Conservation (phyloP, 2,329 filamentous ascomycete genomes). For the Cytospora schulzeri region DNA sequence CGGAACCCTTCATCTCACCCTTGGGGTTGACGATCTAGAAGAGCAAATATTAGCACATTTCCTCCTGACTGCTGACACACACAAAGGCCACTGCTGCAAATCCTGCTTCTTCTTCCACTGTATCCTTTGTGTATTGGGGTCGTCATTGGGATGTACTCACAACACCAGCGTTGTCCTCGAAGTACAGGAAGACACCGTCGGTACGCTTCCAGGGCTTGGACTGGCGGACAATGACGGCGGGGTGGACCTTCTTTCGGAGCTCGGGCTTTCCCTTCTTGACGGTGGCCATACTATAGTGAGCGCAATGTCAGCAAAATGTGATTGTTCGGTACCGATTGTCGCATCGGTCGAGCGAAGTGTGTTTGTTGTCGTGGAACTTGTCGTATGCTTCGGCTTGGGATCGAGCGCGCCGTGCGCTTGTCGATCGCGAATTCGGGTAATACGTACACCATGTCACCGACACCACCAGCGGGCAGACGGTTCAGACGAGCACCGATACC, state of each 20-base stretch:
- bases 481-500: constrained; percentile 97
- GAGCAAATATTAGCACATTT: constrained; percentile 39
- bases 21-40: constrained; percentile 97
- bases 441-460: constrained; percentile 87
- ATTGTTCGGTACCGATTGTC: neutral
- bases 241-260: constrained; percentile 99
- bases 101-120: neutral
- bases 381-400: neutral
- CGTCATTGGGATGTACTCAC: constrained; percentile 58
- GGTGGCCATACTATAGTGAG: constrained; percentile 77
- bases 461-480: constrained; percentile 94
- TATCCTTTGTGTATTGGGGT: neutral
- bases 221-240: constrained; percentile 97
- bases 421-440: constrained; percentile 2
- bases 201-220: constrained; percentile 99
- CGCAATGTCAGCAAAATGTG: constrained; percentile 11
- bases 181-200: constrained; percentile 99
- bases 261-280: constrained; percentile 99
- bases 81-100: neutral
- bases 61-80: too few relatives aligned
- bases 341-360: neutral
- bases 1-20: constrained; percentile 99
- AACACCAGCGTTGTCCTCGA: constrained; percentile 99
- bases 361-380: neutral
- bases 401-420: neutral